Evolutionary conservation across 192 early-diverging fungal genomes (phyloP), one percentile per base, ranked within the genome.

Genomic region (Coemansia sp.): DNA sequence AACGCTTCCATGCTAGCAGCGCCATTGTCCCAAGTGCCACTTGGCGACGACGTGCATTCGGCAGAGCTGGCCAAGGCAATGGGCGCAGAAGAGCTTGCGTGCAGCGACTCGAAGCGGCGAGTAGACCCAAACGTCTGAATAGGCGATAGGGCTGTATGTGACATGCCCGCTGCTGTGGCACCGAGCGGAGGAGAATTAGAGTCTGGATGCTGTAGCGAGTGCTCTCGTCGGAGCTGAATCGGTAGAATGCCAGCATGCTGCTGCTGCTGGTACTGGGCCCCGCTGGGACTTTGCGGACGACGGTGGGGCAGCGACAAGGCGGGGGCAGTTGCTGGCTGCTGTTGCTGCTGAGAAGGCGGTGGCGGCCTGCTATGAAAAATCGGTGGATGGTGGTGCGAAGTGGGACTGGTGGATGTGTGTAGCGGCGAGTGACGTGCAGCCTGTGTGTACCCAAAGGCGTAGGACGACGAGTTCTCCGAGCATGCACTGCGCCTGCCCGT

Each of bases 21-120:
- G 19, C 21, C 52, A 26, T 53, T 44, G 27, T 69, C 67, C 67
- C 63, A 62, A 29, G 34, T 36, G 26, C 59, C 26, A 17, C 55
- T 32, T 9, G 60, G 67, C 26, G 67, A 58, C 17, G 67, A 43
- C 26, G 21, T 44, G 24, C 60, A 54, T 35, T 68, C 67, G 35
- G 56, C 36, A 22, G 67, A 48, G 43, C 33, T 55, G 24, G 42
- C 43, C 57, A 68, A 66, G 35, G 50, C 64, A 3, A 36, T 29
- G 3, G 46, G 26, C 15, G 48, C 11, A 1, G 58, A 8, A 8
- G 53, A 10, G 12, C 42, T 33, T 37, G 35, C 27, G 17, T 60
- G 40, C 17, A n/a, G 18, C 10, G 15, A 15, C 33, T 60, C 58
- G 12, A 36, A 46, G 21, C 42, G 40, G 29, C 40, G 26, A 35